Conservation (phyloP, 1,284 basidiomycete genomes). For the Ceratobasidium sp. region DNA sequence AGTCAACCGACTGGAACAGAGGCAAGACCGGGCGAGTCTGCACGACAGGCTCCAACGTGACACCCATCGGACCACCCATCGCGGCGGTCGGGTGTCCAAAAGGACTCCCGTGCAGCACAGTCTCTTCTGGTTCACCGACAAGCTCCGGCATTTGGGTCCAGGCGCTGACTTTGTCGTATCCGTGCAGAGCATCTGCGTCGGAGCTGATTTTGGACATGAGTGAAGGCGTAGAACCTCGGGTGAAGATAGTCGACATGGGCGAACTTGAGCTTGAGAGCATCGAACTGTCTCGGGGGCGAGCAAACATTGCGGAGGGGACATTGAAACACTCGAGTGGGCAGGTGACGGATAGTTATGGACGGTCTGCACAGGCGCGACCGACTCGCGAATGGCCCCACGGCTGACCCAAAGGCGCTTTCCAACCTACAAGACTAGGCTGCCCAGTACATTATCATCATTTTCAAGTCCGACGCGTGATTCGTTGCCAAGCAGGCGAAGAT, state of each 20-base stretch:
- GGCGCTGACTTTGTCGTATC: conserved; percentile 4
- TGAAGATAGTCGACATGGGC: background rate
- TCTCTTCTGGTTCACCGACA: background rate
- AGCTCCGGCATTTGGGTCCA: conserved; percentile 13
- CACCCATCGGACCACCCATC: background rate
- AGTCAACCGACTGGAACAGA: background rate
- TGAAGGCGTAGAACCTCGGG: conserved; percentile 13
- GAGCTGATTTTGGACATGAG: conserved; percentile 13
- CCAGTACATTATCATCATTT: too few species aligned
- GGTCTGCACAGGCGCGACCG: background rate
- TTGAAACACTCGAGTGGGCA: background rate
- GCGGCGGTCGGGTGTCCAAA: conserved; percentile 11
- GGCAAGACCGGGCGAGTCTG: conserved; percentile 2
- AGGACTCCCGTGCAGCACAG: conserved; percentile 33
- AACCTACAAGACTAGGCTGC: too few species aligned
- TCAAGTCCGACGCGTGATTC: too few species aligned
- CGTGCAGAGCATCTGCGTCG: conserved; percentile 8
- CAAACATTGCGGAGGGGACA: background rate
- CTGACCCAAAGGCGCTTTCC: conserved; percentile 87
- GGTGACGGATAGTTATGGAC: background rate
- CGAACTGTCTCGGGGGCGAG: background rate
- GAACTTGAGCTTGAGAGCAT: background rate
- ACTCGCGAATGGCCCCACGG: conserved; percentile 22
- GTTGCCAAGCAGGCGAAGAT: too few species aligned
- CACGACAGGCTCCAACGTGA: conserved; percentile 19